Evolutionary conservation across 257 asterid genomes (phyloP).

Genomic region (Nicotiana undulata): DNA sequence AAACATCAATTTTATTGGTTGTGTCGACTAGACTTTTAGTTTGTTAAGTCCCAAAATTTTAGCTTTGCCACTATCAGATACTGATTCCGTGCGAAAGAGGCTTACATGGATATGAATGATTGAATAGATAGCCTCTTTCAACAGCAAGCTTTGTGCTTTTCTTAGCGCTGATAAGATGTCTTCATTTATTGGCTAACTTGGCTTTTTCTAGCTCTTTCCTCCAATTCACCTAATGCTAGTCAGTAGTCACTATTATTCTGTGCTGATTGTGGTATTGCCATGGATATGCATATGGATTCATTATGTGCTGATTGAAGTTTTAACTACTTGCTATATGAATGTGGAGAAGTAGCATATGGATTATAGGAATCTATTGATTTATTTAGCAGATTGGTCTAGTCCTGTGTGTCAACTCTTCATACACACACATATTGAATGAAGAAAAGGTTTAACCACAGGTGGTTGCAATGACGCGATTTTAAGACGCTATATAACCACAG

Average conservation of each 20-base stretch:
- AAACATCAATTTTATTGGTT: no score
- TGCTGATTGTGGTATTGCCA: neutral
- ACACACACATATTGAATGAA: neutral
- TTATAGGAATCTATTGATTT: neutral
- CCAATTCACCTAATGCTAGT: neutral
- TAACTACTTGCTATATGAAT: neutral
- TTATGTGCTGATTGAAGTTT: neutral
- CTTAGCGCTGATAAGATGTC: neutral
- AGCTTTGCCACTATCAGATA: neutral
- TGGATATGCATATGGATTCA: neutral
- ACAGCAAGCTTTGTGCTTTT: neutral
- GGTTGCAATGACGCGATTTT: neutral
- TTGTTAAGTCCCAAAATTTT: neutral
- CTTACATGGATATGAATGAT: neutral
- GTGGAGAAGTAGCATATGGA: neutral
- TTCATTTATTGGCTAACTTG: neutral
- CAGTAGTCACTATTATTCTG: neutral
- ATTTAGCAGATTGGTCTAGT: neutral
- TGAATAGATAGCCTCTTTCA: neutral
- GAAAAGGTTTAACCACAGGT: neutral
- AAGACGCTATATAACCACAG: neutral
- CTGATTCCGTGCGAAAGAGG: neutral
- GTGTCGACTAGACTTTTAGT: neutral
- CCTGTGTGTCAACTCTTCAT: neutral
- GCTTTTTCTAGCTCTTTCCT: neutral